Conservation (phyloP, 768 basidiomycete genomes). For the Agaricus sinodeliciosus region DNA sequence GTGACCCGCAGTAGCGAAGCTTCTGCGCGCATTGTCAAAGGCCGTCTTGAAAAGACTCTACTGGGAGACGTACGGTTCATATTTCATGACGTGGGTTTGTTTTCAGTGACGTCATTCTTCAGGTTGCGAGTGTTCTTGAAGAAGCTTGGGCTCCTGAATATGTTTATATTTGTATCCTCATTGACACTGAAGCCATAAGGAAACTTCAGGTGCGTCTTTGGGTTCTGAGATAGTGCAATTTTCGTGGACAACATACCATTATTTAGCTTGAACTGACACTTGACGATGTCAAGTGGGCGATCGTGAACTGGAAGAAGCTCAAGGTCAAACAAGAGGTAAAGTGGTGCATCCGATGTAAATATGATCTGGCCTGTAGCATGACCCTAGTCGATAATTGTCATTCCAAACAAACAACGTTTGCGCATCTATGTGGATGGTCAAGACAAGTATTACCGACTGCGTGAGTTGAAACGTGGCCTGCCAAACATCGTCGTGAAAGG, state of each 20-base stretch:
- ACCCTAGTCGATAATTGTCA: slow-evolving; percentile 63
- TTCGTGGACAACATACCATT: not conserved
- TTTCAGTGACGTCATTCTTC: slow-evolving; percentile 1
- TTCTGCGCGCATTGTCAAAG: slow-evolving; percentile 98
- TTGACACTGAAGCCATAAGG: slow-evolving; percentile 83
- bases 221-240: not conserved
- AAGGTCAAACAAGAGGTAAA: slow-evolving; percentile 85
- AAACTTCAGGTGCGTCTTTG: slow-evolving; percentile 65
- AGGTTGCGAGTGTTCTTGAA: slow-evolving; percentile 91
- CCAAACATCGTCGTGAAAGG: slow-evolving; percentile 90
- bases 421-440: slow-evolving; percentile 73
- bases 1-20: slow-evolving; percentile 80
- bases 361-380: slow-evolving; percentile 6
- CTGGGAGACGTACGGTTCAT: slow-evolving; percentile 72
- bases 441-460: slow-evolving; percentile 78
- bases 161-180: slow-evolving; percentile 88
- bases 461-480: slow-evolving; percentile 80
- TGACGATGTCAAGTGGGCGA: slow-evolving; percentile 90
- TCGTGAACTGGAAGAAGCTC: slow-evolving; percentile 79
- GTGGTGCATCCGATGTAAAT: not conserved
- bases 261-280: slow-evolving; percentile 83
- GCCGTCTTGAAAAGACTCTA: slow-evolving; percentile 88
- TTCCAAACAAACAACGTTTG: slow-evolving; percentile 67
- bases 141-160: slow-evolving; percentile 94
- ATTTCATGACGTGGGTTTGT: not conserved